Conservation (phyloP, 305 asterid genomes). For the Fraxinus floribunda region DNA sequence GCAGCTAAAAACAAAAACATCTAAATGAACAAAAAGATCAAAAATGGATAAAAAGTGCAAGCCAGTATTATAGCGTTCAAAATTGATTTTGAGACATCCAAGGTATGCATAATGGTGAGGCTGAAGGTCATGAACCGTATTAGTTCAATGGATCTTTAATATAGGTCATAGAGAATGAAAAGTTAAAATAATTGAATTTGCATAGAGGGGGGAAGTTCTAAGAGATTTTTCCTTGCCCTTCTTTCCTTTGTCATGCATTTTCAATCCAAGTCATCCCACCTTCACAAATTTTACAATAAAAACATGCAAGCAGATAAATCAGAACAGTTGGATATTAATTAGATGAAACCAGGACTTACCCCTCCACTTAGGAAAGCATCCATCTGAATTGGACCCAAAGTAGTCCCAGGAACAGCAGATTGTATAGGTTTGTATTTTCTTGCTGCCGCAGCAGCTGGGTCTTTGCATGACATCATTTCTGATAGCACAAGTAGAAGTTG, state of each 20-base stretch:
- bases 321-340: neutral
- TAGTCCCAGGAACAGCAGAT: conserved; percentile 99
- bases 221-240: neutral
- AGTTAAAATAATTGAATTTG: neutral
- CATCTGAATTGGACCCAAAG: conserved; percentile 92
- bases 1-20: neutral
- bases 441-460: conserved; percentile 89
- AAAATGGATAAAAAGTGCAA: neutral
- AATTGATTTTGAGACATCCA: neutral
- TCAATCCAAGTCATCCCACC: conserved; percentile 2
- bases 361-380: conserved; percentile 94
- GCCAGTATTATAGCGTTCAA: neutral
- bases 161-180: neutral
- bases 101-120: neutral
- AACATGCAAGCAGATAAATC: conserved; percentile 1
- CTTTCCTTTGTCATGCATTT: neutral
- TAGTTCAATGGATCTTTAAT: neutral
- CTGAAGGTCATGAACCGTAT: neutral
- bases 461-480: conserved; percentile 88
- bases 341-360: conserved; percentile 38
- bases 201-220: neutral
- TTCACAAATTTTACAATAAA: neutral
- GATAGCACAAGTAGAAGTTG: conserved; percentile 29
- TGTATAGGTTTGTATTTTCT: conserved; percentile 87
- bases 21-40: neutral